Percentiles rank a stretch among this genome's conserved stretches.
phyloP scores from a whole-genome alignment of 305 asterid species.

The Fraxinus nigra region DNA sequence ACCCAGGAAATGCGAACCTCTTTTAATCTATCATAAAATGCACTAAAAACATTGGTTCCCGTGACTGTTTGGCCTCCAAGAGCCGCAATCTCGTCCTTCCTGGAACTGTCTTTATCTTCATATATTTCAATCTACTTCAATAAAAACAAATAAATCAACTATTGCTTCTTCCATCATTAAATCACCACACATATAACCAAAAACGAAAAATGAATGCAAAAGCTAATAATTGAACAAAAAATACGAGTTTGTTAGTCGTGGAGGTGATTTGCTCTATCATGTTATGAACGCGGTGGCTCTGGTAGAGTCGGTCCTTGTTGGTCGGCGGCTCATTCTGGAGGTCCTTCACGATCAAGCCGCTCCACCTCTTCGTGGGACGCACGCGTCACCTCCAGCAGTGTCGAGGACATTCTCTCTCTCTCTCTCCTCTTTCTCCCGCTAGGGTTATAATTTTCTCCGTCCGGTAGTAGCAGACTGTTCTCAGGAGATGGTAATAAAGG shows the following conservation, averaged over 20 bases:
- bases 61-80: slow-evolving; percentile 88
- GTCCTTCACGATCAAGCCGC: slow-evolving; percentile 92
- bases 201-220: background rate
- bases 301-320: slow-evolving; percentile 77
- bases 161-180: background rate
- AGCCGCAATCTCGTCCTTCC: slow-evolving; percentile 98
- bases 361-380: slow-evolving; percentile 93
- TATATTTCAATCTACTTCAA: slow-evolving; percentile 67
- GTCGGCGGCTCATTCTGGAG: slow-evolving; percentile 81
- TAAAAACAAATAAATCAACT: background rate
- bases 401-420: slow-evolving; percentile 66
- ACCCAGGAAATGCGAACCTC: slow-evolving; percentile 47
- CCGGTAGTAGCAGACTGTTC: slow-evolving; percentile 4
- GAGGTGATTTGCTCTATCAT: slow-evolving; percentile 78
- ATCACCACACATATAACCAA: background rate
- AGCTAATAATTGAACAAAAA: background rate
- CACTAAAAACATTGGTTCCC: slow-evolving; percentile 86
- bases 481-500: slow-evolving; percentile 14
- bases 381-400: slow-evolving; percentile 88
- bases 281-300: slow-evolving; percentile 92
- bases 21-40: slow-evolving; percentile 86
- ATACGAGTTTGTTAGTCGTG: slow-evolving; percentile 72
- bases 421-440: slow-evolving; percentile 12
- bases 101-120: slow-evolving; percentile 75
- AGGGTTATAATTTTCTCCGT: background rate